These are phyloP conservation scores for Achaetomium macrosporum DNA, from an alignment of 2,329 filamentous ascomycete species.

Conservation along the genomic window DNA sequence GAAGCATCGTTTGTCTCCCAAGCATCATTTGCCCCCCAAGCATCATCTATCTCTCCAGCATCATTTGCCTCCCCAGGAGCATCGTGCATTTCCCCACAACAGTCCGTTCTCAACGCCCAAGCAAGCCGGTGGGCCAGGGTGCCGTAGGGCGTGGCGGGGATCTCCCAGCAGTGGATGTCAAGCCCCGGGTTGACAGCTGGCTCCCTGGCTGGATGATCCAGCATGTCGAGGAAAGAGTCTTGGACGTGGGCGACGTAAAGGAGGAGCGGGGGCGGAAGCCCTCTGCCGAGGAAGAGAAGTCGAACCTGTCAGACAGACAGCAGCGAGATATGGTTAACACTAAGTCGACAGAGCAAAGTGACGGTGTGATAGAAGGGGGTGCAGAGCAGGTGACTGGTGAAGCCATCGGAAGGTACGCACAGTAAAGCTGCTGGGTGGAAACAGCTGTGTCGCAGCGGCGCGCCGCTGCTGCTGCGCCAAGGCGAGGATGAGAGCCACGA, in stretches of 20 bases:
- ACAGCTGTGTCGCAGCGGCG: too few relatives aligned
- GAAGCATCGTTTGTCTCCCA: too few relatives aligned
- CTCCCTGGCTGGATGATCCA: background rate
- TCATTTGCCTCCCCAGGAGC: too few relatives aligned
- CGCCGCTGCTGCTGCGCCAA: too few relatives aligned
- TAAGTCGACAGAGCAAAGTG: background rate
- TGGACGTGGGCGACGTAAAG: constrained; percentile 1
- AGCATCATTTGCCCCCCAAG: too few relatives aligned
- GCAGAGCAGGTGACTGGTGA: too few relatives aligned
- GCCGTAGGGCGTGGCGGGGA: background rate
- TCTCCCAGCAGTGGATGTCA: background rate
- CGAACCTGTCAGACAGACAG: background rate
- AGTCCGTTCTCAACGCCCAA: background rate
- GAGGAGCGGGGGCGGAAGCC: background rate
- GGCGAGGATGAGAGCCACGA: too few relatives aligned
- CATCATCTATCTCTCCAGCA: too few relatives aligned
- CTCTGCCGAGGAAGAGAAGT: background rate
- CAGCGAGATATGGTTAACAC: background rate
- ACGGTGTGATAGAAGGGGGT: too few relatives aligned
- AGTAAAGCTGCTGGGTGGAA: too few relatives aligned
- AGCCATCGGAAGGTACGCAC: too few relatives aligned
- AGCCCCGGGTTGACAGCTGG: background rate
- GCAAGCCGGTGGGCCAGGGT: background rate
- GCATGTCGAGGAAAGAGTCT: background rate
- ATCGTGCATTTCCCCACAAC: background rate